Evolutionary conservation across 1,284 basidiomycete species (phyloP).

Genomic region (Heterobasidion annosum): DNA sequence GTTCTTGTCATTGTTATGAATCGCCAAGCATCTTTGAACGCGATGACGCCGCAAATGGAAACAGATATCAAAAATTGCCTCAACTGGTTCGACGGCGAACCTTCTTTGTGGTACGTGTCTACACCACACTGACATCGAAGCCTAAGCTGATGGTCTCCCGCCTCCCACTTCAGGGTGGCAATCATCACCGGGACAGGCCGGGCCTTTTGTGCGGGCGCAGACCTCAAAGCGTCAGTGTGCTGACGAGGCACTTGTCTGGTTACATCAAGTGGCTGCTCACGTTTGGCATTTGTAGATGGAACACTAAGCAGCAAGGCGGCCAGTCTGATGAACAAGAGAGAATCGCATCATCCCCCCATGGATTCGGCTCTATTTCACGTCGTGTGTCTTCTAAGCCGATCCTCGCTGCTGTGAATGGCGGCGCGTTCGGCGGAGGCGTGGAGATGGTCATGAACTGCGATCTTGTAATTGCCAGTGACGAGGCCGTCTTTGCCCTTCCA

Average conservation of each 20-base stretch:
- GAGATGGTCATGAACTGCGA: slow-evolving; percentile 81
- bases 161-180: slow-evolving; percentile 43
- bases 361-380: slow-evolving; percentile 73
- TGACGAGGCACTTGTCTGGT: slow-evolving; percentile 7
- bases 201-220: slow-evolving; percentile 77
- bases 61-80: slow-evolving; percentile 48
- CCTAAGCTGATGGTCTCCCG: neutral
- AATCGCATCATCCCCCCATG: slow-evolving; percentile 36
- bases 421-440: slow-evolving; percentile 73
- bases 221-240: slow-evolving; percentile 54
- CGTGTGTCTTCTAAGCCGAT: slow-evolving; percentile 66
- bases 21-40: slow-evolving; percentile 65
- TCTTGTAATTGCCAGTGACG: slow-evolving; percentile 66
- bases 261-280: slow-evolving; percentile 5
- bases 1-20: slow-evolving; percentile 70
- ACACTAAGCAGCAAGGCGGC: slow-evolving; percentile 33
- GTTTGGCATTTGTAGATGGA: slow-evolving; percentile 33
- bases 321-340: slow-evolving; percentile 32
- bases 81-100: slow-evolving; percentile 73
- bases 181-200: slow-evolving; percentile 73
- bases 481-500: slow-evolving; percentile 69
- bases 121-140: neutral
- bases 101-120: slow-evolving; percentile 53
- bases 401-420: slow-evolving; percentile 77
- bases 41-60: slow-evolving; percentile 57